These are phyloP conservation scores for Zygnema circumcarinatum DNA, from an alignment of 139 green algal species.

Conservation along the genomic window DNA sequence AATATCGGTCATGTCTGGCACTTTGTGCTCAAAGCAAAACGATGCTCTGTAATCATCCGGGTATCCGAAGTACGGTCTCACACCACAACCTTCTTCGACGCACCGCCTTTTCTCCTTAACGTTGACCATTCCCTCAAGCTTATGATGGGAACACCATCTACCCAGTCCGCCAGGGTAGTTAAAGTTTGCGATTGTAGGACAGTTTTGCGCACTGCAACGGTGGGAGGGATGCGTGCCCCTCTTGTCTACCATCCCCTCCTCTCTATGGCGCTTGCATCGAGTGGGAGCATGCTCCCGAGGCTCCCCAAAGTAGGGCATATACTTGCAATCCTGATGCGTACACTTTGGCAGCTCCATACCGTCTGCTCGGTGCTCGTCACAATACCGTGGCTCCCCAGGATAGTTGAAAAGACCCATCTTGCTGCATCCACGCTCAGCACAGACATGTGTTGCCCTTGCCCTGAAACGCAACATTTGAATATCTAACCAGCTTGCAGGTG, in stretches of 20 bases:
- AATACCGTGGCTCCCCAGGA: background rate
- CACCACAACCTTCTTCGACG: background rate
- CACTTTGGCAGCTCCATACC: background rate
- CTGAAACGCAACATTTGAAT: background rate
- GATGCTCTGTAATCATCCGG: background rate
- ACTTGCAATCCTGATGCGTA: background rate
- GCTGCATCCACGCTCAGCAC: background rate
- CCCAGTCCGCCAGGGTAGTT: constrained; percentile 11
- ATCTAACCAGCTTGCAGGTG: too few relatives aligned
- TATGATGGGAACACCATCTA: constrained; percentile 5
- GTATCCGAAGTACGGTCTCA: constrained; percentile 15
- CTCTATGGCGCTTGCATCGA: background rate
- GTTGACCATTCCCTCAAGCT: constrained; percentile 17
- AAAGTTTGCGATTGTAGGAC: constrained; percentile 4
- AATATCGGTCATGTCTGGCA: background rate
- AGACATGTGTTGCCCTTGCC: background rate
- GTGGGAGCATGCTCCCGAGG: background rate
- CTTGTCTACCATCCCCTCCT: constrained; percentile 19
- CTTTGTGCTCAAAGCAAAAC: background rate
- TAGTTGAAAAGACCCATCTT: constrained; percentile 22
- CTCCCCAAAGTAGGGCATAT: background rate
- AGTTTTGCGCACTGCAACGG: background rate
- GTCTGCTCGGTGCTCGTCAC: background rate
- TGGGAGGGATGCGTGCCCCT: constrained; percentile 2
- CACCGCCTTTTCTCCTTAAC: constrained; percentile 17